Base-by-base conservation (phyloP, 2,329 filamentous ascomycete species). In the Lasiodiplodia gonubiensis region DNA sequence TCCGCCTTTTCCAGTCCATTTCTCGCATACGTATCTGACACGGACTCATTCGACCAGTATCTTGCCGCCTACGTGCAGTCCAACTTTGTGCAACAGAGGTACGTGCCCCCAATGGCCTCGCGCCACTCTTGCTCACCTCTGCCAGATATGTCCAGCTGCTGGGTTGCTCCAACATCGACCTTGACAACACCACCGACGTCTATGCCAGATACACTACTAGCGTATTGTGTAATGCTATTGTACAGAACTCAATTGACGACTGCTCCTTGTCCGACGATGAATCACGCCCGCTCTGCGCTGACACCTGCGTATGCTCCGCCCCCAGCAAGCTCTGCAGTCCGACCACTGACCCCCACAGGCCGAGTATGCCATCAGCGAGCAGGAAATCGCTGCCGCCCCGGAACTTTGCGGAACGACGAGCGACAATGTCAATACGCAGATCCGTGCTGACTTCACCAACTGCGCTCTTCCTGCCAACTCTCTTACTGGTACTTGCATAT, bases 191-290 rank as follows among this genome's bases (percentile, higher is more conserved):
- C 4, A 90, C 88, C 72, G 86, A 91, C 74, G 87, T 94, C 74
- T 99, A 99, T 80, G 94, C 95, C 59, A 90, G 95, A 73, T 99
- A 94, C 80, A 97, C 94, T 5, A 95, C 89, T 55, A 95, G 92
- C 69, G 90, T 96, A 70, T 86, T 99, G 71, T 99, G 95, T 85
- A 98, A 96, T 83, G 87, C 92, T 71, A 91, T 99, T 75, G 88
- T 99, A 61, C 95, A 99, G 80, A 94, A 93, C 76, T 98, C 95
- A 5, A 88, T 90, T 73, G 76, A 81, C 12, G 76, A 85, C 30
- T 99, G 95, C 80, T 80, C 82, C 23, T 81, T 96, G 54, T 86
- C 89, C 0, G 78, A 84, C n/a, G 80, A 85, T 35, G 82, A 89
- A 51, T 88, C 92, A 5, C 84, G 84, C 68, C 93, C 95, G 2